Evolutionary conservation across 2,329 filamentous ascomycete genomes (phyloP).

Genomic region (Alternaria sp.): DNA sequence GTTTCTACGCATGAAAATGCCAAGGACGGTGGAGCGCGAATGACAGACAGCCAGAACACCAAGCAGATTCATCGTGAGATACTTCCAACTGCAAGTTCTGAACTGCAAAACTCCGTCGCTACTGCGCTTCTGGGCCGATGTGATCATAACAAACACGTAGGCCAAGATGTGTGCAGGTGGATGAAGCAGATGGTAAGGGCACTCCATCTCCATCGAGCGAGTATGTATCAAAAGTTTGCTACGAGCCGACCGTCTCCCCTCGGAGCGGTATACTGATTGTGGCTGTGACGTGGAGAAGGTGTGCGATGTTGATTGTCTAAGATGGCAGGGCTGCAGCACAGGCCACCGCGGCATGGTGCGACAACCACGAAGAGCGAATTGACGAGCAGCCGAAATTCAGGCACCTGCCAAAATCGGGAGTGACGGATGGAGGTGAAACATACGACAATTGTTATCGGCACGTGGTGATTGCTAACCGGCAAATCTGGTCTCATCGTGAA

Average conservation of each 20-base stretch:
- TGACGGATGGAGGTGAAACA: background rate
- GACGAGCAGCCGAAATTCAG: conserved; percentile 36
- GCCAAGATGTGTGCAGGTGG: background rate
- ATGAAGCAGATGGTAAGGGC: background rate
- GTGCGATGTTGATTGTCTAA: conserved; percentile 14
- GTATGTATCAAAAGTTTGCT: background rate
- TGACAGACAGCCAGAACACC: background rate
- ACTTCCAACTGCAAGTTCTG: rapidly evolving
- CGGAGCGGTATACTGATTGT: background rate
- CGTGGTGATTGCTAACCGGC: conserved; percentile 12
- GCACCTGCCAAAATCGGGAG: conserved; percentile 11
- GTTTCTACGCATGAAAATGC: conserved; percentile 24
- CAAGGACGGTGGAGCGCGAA: conserved; percentile 1
- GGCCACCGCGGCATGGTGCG: conserved; percentile 33
- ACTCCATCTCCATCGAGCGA: too few species aligned
- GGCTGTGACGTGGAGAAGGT: background rate
- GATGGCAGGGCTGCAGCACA: conserved; percentile 37
- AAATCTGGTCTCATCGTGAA: background rate
- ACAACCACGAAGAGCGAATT: conserved; percentile 19
- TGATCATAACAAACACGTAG: background rate
- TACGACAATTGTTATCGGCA: background rate
- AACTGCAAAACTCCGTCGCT: too few species aligned
- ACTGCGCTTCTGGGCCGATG: background rate
- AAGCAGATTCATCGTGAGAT: background rate
- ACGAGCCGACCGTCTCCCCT: background rate